A percentile compares a stretch with the other conserved stretches of the same genome.
Conservation (phyloP, 129 eudicot species). For the Saposhnikovia divaricata region DNA sequence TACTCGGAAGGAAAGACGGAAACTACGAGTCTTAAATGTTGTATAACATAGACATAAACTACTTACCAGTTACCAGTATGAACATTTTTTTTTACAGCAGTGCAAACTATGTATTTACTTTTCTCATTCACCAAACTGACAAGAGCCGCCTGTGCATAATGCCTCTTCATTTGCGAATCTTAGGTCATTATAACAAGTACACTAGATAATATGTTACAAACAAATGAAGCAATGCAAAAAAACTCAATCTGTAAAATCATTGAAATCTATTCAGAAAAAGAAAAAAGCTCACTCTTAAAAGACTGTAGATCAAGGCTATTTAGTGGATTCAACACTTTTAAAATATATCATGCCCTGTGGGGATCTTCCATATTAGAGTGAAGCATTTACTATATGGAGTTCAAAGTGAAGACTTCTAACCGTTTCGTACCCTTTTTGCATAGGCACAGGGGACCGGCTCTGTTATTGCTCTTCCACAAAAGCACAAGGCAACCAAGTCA, state of each 20-base stretch:
- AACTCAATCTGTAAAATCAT: neutral
- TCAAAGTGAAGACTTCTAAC: slow-evolving; percentile 57
- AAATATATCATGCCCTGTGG: slow-evolving; percentile 81
- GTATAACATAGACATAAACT: neutral
- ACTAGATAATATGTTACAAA: neutral
- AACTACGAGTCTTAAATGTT: no score
- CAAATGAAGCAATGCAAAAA: neutral
- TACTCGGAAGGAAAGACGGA: no score
- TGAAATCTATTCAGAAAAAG: neutral
- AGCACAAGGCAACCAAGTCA: slow-evolving; percentile 8
- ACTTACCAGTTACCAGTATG: neutral
- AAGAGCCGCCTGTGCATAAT: no score
- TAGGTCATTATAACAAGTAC: neutral
- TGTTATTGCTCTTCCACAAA: slow-evolving; percentile 39
- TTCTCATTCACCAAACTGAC: no score
- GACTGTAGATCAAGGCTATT: slow-evolving; percentile 58
- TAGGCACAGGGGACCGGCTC: slow-evolving; percentile 88
- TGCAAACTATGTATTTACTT: no score
- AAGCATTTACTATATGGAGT: slow-evolving; percentile 47
- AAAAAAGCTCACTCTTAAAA: slow-evolving; percentile 4
- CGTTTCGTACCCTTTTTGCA: slow-evolving; percentile 44
- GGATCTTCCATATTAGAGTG: slow-evolving; percentile 71
- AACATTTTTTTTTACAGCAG: neutral
- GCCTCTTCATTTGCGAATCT: no score
- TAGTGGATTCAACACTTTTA: slow-evolving; percentile 85